phyloP scores from a whole-genome alignment of 2,329 filamentous ascomycete genomes.

The Metarhizium anisopliae region DNA sequence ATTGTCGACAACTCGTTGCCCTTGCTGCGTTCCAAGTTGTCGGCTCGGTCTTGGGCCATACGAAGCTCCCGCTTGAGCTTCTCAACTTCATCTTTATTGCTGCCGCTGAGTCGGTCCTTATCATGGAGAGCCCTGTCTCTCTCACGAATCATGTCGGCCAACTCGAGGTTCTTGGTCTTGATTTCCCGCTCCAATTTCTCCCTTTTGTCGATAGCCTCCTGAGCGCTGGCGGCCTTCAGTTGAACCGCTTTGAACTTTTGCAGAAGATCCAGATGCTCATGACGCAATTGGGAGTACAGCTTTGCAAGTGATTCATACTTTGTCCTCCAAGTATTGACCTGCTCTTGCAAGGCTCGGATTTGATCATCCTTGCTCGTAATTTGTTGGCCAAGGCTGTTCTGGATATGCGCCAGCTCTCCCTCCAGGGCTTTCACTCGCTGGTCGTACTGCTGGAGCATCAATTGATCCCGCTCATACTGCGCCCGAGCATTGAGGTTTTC shows the following conservation, averaged over 20 bases:
- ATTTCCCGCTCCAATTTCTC: slow-evolving; percentile 96
- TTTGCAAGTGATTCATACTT: slow-evolving; percentile 97
- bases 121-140: slow-evolving; percentile 89
- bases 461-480: slow-evolving; percentile 93
- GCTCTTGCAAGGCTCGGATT: slow-evolving; percentile 84
- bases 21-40: slow-evolving; percentile 87
- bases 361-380: slow-evolving; percentile 88
- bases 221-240: slow-evolving; percentile 90
- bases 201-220: slow-evolving; percentile 89
- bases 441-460: slow-evolving; percentile 96
- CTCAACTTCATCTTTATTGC: slow-evolving; percentile 86
- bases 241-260: slow-evolving; percentile 96
- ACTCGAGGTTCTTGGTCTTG: slow-evolving; percentile 98
- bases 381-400: slow-evolving; percentile 77
- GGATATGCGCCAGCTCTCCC: slow-evolving; percentile 73
- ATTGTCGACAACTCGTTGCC: slow-evolving; percentile 91
- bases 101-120: slow-evolving; percentile 76
- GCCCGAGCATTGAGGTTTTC: slow-evolving; percentile 91
- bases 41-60: slow-evolving; percentile 82
- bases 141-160: slow-evolving; percentile 97
- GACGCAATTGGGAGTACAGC: slow-evolving; percentile 89
- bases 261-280: slow-evolving; percentile 88
- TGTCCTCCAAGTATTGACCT: slow-evolving; percentile 93
- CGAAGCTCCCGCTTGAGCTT: slow-evolving; percentile 90
- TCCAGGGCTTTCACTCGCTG: slow-evolving; percentile 89